Conservation (phyloP, 805 yeast genomes). For the Suhomyces sp. region DNA sequence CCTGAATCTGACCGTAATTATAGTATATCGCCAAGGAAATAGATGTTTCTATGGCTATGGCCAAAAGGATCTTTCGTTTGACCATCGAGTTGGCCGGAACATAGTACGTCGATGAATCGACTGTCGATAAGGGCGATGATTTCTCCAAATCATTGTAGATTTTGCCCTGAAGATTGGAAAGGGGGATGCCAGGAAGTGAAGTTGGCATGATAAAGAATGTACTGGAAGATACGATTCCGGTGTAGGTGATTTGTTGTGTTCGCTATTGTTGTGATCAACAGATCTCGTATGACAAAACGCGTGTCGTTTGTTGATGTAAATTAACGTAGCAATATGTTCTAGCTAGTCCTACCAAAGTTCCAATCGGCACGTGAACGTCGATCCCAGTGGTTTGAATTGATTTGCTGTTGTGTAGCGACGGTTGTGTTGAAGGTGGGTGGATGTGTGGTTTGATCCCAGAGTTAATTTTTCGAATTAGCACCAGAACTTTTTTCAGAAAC, state of each 20-base stretch:
- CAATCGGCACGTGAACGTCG: too few species aligned
- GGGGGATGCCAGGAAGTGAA: slow-evolving; percentile 1
- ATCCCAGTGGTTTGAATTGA: too few species aligned
- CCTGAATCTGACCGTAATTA: slow-evolving; percentile 26
- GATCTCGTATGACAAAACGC: neutral
- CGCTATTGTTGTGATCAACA: neutral
- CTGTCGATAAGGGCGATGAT: slow-evolving; percentile 10
- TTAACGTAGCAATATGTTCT: too few species aligned
- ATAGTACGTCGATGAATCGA: slow-evolving; percentile 4
- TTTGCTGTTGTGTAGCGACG: too few species aligned
- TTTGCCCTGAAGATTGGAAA: slow-evolving; percentile 3
- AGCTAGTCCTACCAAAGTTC: too few species aligned
- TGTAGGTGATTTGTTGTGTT: neutral
- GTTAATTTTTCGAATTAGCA: too few species aligned
- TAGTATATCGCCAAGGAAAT: slow-evolving; percentile 27
- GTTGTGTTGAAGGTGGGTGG: too few species aligned
- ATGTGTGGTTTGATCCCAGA: too few species aligned
- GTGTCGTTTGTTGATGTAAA: too few species aligned
- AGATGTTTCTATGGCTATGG: slow-evolving; percentile 26
- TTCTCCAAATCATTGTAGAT: slow-evolving; percentile 15
- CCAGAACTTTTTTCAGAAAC: too few species aligned
- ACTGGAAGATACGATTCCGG: too few species aligned
- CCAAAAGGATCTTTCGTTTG: slow-evolving; percentile 17
- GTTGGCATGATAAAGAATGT: too few species aligned
- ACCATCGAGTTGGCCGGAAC: neutral